phyloP scores from a whole-genome alignment of 176 grass and related monocot species.

The Hordeum marinum region DNA sequence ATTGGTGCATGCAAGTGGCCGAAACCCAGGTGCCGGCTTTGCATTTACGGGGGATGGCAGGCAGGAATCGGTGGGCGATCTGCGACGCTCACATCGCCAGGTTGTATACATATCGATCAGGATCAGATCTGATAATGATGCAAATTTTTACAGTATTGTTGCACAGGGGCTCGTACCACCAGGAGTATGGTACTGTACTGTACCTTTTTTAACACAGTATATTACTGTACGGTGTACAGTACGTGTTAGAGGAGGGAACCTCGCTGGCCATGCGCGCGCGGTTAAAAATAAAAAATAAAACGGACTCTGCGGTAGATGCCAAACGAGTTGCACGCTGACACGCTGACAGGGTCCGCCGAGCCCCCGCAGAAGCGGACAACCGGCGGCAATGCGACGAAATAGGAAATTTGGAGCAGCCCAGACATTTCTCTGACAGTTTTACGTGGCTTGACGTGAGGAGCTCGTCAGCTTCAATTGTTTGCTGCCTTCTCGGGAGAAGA shows the following conservation, averaged over 20 bases:
- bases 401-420: not conserved
- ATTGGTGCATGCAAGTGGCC: not conserved
- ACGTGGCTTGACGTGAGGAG: not conserved
- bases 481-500: not conserved
- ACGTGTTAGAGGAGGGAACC: too few relatives aligned
- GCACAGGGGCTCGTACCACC: not conserved
- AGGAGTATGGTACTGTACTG: too few relatives aligned
- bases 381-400: not conserved
- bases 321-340: constrained; percentile 38
- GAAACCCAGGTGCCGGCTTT: not conserved
- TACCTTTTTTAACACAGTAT: too few relatives aligned
- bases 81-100: not conserved
- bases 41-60: too few relatives aligned
- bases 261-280: too few relatives aligned
- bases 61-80: not conserved
- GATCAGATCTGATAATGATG: not conserved
- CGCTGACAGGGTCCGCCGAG: not conserved
- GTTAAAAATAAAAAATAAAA: not conserved
- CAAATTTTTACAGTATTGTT: not conserved
- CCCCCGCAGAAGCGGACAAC: not conserved
- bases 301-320: not conserved
- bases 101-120: not conserved
- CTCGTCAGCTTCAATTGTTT: not conserved
- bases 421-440: not conserved
- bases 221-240: too few relatives aligned